Conservation (phyloP, 2,329 filamentous ascomycete species). For the Aspergillus cejpii region DNA sequence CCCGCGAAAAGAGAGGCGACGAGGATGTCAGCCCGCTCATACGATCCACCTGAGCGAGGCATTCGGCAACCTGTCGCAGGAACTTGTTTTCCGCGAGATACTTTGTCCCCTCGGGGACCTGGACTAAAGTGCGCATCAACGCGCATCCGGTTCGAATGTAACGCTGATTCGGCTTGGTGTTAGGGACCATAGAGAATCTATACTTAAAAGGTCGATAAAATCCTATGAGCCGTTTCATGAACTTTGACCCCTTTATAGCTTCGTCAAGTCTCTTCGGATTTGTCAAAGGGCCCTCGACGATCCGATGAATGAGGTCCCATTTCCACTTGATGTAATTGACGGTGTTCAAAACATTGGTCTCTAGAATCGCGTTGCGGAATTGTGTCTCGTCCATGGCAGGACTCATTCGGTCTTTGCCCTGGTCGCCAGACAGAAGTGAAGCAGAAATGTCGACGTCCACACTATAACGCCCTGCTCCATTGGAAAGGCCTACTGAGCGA, state of each 20-base stretch:
- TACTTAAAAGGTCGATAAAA: slow-evolving; percentile 98
- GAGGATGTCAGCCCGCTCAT: slow-evolving; percentile 63
- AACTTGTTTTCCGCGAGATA: slow-evolving; percentile 90
- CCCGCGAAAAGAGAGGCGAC: slow-evolving; percentile 79
- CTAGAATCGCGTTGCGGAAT: slow-evolving; percentile 55
- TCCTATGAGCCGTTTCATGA: slow-evolving; percentile 86
- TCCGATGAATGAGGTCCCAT: slow-evolving; percentile 84
- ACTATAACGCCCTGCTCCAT: slow-evolving; percentile 36
- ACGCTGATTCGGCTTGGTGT: slow-evolving; percentile 86
- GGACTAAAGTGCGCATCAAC: slow-evolving; percentile 75
- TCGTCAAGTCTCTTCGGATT: slow-evolving; percentile 90
- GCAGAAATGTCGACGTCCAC: slow-evolving; percentile 43
- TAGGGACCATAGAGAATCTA: slow-evolving; percentile 82
- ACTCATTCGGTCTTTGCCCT: slow-evolving; percentile 50
- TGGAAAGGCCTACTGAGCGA: slow-evolving; percentile 55
- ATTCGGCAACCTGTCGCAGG: slow-evolving; percentile 88
- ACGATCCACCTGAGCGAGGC: slow-evolving; percentile 87
- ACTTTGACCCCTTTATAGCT: slow-evolving; percentile 89
- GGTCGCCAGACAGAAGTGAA: slow-evolving; percentile 35
- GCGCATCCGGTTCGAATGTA: slow-evolving; percentile 88
- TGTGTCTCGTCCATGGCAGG: slow-evolving; percentile 58
- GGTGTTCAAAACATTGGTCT: slow-evolving; percentile 79
- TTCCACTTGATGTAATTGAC: slow-evolving; percentile 95
- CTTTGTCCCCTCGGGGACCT: slow-evolving; percentile 74
- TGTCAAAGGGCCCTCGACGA: slow-evolving; percentile 87